Evolutionary conservation across 768 basidiomycete genomes (phyloP), one percentile per base, ranked within the genome.

Genomic region (Pulveroboletus sp.): DNA sequence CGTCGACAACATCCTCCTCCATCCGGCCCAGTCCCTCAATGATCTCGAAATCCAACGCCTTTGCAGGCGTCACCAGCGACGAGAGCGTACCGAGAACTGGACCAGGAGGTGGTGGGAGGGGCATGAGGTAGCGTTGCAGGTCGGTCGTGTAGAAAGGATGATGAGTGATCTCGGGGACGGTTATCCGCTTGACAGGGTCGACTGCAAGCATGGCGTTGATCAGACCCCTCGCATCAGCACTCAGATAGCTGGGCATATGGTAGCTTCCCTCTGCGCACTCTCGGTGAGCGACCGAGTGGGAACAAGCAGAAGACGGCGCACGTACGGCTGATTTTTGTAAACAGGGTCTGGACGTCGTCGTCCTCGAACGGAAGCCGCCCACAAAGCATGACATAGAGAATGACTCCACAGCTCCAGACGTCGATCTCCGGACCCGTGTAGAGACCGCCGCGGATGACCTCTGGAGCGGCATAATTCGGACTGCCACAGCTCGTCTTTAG

Each of bases 391-490:
- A 98, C 96, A 71, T 94, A 97, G 45, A 99, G 79, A 57, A 99
- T 98, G n/a, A 99, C 95, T 0, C 96, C 96, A 48, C 90, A 90
- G 58, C 90, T 93, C 96, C 96, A 99, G 10, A 98, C 93, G 57
- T 99, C 96, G 61, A 98, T 96, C 70, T 98, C 96, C 0, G 95
- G 94, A 0, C 96, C 96, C 0, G 93, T 93, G 64, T 99, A 99
- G 8, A 94, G 78, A 27, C 90, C 89, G 6, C 96, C 96, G 15
- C 86, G 81, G 56, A 99, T 96, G 61, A 99, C 95, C 64, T 99
- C 96, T 2, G 96, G 96, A 0, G 96, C 95, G 48, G 96, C 96
- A 61, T 99, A 99, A 68, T 99, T 98, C 1, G 96, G 96, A 65
- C 91, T 93, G 1, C 96, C 95, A 67, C 96, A 99, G 58, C 91